Percentiles rank a stretch among this genome's conserved stretches.
Evolutionary conservation across 768 basidiomycete species (phyloP).

Genomic region (Termitomyces sp.): DNA sequence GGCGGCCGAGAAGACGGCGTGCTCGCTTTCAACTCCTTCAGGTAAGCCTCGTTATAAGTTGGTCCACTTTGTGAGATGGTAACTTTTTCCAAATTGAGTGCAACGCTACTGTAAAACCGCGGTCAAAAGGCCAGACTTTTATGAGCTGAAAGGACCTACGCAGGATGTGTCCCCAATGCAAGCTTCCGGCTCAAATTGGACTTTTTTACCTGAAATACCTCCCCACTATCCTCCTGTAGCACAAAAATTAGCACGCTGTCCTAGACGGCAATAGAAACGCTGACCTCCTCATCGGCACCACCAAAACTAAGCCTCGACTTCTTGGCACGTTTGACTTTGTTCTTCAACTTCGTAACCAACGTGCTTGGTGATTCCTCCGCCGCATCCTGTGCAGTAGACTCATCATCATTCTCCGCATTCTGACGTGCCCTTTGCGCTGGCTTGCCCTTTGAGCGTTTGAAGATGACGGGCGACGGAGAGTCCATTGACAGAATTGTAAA

Average conservation of each 20-base stretch:
- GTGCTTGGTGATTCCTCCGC: conserved; percentile 52
- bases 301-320: conserved; percentile 79
- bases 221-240: conserved; percentile 49
- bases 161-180: conserved; percentile 47
- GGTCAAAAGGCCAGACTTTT: background rate
- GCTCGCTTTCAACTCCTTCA: conserved; percentile 74
- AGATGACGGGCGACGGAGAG: conserved; percentile 41
- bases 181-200: conserved; percentile 69
- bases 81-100: conserved; percentile 49
- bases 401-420: conserved; percentile 27
- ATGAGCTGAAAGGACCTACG: conserved; percentile 27
- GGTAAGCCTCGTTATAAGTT: conserved; percentile 66
- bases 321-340: conserved; percentile 60
- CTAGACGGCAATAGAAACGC: conserved; percentile 16
- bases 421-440: conserved; percentile 34
- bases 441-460: conserved; percentile 45
- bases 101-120: conserved; percentile 30
- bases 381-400: conserved; percentile 21
- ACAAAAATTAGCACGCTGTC: conserved; percentile 22
- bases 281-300: conserved; percentile 56
- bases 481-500: conserved; percentile 24
- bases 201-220: conserved; percentile 77
- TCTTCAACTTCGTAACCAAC: conserved; percentile 64
- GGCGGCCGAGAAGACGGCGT: conserved; percentile 55
- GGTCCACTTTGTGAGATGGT: conserved; percentile 53